These are phyloP conservation scores for Chlamydomonas urium DNA, from an alignment of 139 green algal species.

Conservation along the genomic window DNA sequence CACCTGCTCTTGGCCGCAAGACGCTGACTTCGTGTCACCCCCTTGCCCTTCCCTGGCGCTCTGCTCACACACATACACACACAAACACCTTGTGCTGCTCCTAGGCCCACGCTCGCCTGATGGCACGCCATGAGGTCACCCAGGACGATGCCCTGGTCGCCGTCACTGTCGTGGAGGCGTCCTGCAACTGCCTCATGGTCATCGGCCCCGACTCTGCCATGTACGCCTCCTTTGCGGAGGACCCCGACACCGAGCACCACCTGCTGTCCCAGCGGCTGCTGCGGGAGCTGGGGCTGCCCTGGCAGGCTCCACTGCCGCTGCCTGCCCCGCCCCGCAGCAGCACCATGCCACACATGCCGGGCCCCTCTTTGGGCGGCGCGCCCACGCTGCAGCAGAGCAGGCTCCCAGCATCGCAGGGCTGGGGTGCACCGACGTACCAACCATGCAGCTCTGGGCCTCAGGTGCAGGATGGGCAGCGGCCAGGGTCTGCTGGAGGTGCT, in stretches of 20 bases:
- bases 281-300: background rate
- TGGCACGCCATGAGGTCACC: constrained; percentile 51
- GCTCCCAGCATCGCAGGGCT: too few relatives aligned
- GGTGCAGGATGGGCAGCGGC: too few relatives aligned
- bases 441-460: too few relatives aligned
- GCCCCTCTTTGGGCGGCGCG: background rate
- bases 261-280: background rate
- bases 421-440: too few relatives aligned
- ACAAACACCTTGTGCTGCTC: too few relatives aligned
- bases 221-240: constrained; percentile 18
- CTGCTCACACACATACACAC: constrained; percentile 11
- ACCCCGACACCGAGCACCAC: constrained; percentile 28
- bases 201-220: background rate
- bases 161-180: constrained; percentile 49
- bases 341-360: too few relatives aligned
- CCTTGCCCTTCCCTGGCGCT: too few relatives aligned
- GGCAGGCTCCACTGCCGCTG: background rate
- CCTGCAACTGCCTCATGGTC: constrained; percentile 7
- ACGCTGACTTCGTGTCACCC: too few relatives aligned
- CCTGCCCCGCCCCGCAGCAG: too few relatives aligned
- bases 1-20: too few relatives aligned
- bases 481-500: too few relatives aligned
- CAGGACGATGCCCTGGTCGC: constrained; percentile 60
- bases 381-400: background rate
- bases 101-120: constrained; percentile 80